phyloP scores from a whole-genome alignment of 257 asterid species.

The Fraxinus anomala region DNA sequence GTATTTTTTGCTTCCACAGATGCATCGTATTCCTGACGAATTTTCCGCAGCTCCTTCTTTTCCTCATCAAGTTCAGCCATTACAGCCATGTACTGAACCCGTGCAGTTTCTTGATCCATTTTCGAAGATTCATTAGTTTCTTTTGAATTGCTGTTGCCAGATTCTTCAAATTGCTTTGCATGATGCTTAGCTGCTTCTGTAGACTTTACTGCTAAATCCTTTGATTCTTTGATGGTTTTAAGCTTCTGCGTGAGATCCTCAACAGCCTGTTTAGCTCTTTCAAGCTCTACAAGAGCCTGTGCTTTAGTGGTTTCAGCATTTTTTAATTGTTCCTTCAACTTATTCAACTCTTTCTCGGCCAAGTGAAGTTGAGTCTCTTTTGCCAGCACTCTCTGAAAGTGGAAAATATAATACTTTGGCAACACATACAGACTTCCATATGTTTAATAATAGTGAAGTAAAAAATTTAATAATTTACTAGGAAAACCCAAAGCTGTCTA shows the following conservation, averaged over 20 bases:
- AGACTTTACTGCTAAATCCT: slow-evolving; percentile 59
- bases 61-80: slow-evolving; percentile 64
- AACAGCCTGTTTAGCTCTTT: slow-evolving; percentile 65
- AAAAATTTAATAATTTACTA: neutral
- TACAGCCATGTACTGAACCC: slow-evolving; percentile 47
- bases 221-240: slow-evolving; percentile 50
- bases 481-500: neutral
- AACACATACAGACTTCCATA: neutral
- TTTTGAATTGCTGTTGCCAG: slow-evolving; percentile 36
- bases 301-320: slow-evolving; percentile 75
- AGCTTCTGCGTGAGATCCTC: slow-evolving; percentile 63
- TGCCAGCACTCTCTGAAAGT: slow-evolving; percentile 67
- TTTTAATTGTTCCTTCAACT: slow-evolving; percentile 68
- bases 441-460: neutral
- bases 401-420: neutral
- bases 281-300: slow-evolving; percentile 81
- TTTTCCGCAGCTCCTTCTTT: slow-evolving; percentile 62
- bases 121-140: slow-evolving; percentile 40
- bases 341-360: slow-evolving; percentile 73
- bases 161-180: slow-evolving; percentile 57
- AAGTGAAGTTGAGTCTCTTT: slow-evolving; percentile 86
- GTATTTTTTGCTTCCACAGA: slow-evolving; percentile 49
- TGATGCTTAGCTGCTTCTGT: slow-evolving; percentile 62
- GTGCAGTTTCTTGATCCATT: slow-evolving; percentile 48
- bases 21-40: slow-evolving; percentile 56